Evolutionary conservation across 768 basidiomycete species (phyloP).

Genomic region (Amanita brunnescens): DNA sequence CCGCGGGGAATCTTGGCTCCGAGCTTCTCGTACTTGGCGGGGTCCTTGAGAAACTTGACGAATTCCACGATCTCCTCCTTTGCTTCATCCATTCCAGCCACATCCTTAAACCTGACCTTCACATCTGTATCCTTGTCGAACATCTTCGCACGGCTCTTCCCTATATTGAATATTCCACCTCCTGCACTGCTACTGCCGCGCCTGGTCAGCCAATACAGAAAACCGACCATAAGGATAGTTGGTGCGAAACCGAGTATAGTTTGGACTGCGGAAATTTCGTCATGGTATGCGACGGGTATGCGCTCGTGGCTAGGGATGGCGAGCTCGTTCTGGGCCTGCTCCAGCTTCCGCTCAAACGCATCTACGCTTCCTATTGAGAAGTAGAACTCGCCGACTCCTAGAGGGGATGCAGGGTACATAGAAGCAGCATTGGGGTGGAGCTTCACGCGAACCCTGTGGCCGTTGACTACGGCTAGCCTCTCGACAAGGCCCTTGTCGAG

Average conservation of each 20-base stretch:
- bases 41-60: conserved; percentile 97
- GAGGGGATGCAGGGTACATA: conserved; percentile 56
- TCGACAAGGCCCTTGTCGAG: conserved; percentile 95
- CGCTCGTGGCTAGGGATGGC: conserved; percentile 88
- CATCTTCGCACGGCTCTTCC: conserved; percentile 88
- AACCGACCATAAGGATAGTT: conserved; percentile 85
- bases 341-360: conserved; percentile 89
- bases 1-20: conserved; percentile 98
- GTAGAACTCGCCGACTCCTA: conserved; percentile 61
- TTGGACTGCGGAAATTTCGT: conserved; percentile 80
- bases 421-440: conserved; percentile 84
- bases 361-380: conserved; percentile 99
- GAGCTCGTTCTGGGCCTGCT: conserved; percentile 88
- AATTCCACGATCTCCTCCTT: conserved; percentile 99
- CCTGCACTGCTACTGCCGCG: conserved; percentile 57
- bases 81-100: conserved; percentile 99
- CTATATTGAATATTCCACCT: conserved; percentile 94
- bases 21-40: conserved; percentile 86
- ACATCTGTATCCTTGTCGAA: conserved; percentile 98
- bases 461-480: conserved; percentile 86
- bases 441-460: conserved; percentile 83
- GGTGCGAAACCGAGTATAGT: conserved; percentile 88
- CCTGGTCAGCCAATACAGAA: conserved; percentile 83
- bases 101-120: conserved; percentile 89
- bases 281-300: conserved; percentile 94